Conservation (phyloP, 371 early-diverging fungal species). For the Mucor mucedo region DNA sequence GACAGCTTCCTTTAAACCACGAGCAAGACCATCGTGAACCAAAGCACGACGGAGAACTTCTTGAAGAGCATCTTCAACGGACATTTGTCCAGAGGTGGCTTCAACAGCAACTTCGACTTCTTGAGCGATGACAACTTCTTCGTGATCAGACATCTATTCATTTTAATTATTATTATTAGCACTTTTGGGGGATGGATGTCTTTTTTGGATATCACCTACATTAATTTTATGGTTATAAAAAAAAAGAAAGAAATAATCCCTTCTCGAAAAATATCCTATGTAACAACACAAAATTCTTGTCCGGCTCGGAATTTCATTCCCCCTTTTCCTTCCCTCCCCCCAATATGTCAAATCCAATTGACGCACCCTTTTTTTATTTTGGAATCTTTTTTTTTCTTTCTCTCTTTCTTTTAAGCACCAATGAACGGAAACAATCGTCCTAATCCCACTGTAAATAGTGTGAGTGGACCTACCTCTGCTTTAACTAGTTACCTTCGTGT, state of each 20-base stretch:
- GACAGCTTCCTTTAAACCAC: conserved; percentile 97
- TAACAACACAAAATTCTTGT: too few species aligned
- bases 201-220: conserved; percentile 1
- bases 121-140: conserved; percentile 66
- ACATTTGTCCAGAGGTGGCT: conserved; percentile 73
- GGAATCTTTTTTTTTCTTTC: not conserved
- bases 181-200: conserved; percentile 15
- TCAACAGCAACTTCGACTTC: conserved; percentile 86
- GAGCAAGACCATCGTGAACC: conserved; percentile 95
- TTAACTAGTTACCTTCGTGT: conserved; percentile 69
- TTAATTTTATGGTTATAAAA: conserved; percentile 1
- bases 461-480: conserved; percentile 74
- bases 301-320: not conserved
- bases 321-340: too few species aligned
- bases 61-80: conserved; percentile 97
- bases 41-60: conserved; percentile 95
- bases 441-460: conserved; percentile 37
- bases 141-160: conserved; percentile 58
- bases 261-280: too few species aligned
- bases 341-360: too few species aligned
- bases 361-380: too few species aligned
- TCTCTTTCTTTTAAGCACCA: not conserved
- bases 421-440: conserved; percentile 7
- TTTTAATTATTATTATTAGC: too few species aligned
- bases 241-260: conserved; percentile 23